Evolutionary conservation across 176 grass and related monocot species (phyloP), one percentile per base, ranked within the genome.

Genomic region (Zizania latifolia): DNA sequence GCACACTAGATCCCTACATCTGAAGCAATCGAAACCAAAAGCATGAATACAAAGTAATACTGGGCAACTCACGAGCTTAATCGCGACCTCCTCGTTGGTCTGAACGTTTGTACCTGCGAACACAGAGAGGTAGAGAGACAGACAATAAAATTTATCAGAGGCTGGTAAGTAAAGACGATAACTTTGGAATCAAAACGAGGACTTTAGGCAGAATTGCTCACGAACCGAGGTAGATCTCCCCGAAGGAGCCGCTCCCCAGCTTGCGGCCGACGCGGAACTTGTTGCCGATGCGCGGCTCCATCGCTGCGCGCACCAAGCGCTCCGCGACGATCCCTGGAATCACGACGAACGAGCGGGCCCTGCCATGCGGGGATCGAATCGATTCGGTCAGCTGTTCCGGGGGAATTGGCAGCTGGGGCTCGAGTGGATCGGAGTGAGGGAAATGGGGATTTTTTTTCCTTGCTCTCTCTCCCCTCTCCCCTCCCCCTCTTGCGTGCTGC

Each of bases 11-110:
- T 86, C 71, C 66, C 43, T n/a, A 28, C 33, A 57, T 39, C 32
- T 28, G 23, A 74, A 5, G 71, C n/a, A 45, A 86, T 23, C 26
- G 29, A 28, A 30, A 64, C 27, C 27, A 8, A 75, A 27, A 70
- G 62, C 71, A 28, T 1, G 27, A 8, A 21, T 5, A 0, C 3
- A 16, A 68, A 38, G 14, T 17, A 53, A 29, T 23, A 50, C 8
- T 17, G 8, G 62, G 19, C 0, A 48, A 90, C 93, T 97, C 75
- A 97, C 93, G 35, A 97, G 87, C 63, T 97, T 97, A 71, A 97
- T 90, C 33, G 87, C 93, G 41, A 97, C 93, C 77, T 97, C 93
- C 75, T 97, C 93, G 41, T 97, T 97, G 41, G 67, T 90, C 71
- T 97, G 93, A 70, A 93, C 82, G 76, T 97, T 97, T 35, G 90